phyloP scores from a whole-genome alignment of 768 basidiomycete species.

The Mycena pura region DNA sequence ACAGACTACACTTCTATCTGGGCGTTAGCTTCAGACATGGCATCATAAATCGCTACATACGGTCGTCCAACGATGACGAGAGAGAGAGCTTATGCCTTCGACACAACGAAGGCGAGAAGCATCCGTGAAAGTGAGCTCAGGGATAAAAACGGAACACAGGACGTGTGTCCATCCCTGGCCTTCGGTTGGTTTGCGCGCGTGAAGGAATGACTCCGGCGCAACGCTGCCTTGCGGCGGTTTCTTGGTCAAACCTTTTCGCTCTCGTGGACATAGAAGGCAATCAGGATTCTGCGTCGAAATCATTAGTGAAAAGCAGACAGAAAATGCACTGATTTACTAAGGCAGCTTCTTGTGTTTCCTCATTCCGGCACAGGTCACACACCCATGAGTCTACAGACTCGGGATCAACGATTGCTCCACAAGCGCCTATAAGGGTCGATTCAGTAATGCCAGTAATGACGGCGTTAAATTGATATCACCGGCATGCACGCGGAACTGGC shows the following conservation, averaged over 20 bases:
- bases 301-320: neutral
- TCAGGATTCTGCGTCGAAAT: constrained; percentile 65
- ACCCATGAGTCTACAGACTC: constrained; percentile 75
- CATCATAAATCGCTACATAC: constrained; percentile 50
- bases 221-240: constrained; percentile 46
- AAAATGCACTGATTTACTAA: constrained; percentile 53
- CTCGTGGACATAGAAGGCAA: constrained; percentile 84
- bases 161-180: constrained; percentile 93
- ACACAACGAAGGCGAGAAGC: constrained; percentile 74
- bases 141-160: constrained; percentile 86
- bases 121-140: constrained; percentile 85
- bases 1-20: constrained; percentile 75
- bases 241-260: constrained; percentile 56
- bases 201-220: constrained; percentile 67
- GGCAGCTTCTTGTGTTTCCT: constrained; percentile 81
- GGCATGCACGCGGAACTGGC: constrained; percentile 80
- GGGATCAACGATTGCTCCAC: constrained; percentile 73
- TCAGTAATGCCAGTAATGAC: constrained; percentile 1
- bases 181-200: constrained; percentile 89
- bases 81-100: constrained; percentile 83
- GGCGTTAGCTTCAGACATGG: neutral
- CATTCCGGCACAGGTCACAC: constrained; percentile 89
- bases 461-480: constrained; percentile 50
- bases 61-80: constrained; percentile 72
- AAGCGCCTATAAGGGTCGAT: constrained; percentile 52